These are phyloP conservation scores for Globisporangium radiosum DNA, from an alignment of 352 stramenopile species.

Conservation along the genomic window DNA sequence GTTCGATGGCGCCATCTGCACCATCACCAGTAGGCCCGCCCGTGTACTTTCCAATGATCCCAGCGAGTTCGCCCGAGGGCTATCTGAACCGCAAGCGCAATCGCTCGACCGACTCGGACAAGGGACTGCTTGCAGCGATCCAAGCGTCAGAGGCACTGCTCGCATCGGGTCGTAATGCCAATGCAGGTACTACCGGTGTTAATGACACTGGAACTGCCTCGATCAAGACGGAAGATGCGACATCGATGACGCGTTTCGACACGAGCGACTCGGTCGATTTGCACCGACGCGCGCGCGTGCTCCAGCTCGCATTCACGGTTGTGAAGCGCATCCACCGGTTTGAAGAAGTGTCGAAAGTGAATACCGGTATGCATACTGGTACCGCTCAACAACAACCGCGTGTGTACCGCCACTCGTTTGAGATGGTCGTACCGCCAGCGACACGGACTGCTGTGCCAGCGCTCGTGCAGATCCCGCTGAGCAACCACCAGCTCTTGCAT, in stretches of 20 bases:
- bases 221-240: not conserved
- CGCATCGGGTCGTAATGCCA: constrained; percentile 4
- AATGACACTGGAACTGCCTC: constrained; percentile 14
- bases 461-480: constrained; percentile 50
- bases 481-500: constrained; percentile 48
- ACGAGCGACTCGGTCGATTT: constrained; percentile 23
- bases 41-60: constrained; percentile 26
- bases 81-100: constrained; percentile 67
- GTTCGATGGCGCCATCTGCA: not conserved
- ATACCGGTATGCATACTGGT: constrained; percentile 1
- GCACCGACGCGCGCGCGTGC: constrained; percentile 46
- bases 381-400: not conserved
- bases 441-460: not conserved
- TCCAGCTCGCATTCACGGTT: constrained; percentile 54
- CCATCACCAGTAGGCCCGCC: not conserved
- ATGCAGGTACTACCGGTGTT: not conserved
- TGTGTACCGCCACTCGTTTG: constrained; percentile 54
- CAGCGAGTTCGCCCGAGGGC: constrained; percentile 12
- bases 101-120: constrained; percentile 62
- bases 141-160: constrained; percentile 34
- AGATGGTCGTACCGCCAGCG: constrained; percentile 38
- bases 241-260: not conserved
- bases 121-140: constrained; percentile 40
- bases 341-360: constrained; percentile 38
- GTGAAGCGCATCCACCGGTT: constrained; percentile 56